These are phyloP conservation scores for Eruca vesicaria DNA, from an alignment of 441 rosid species.

Conservation along the genomic window DNA sequence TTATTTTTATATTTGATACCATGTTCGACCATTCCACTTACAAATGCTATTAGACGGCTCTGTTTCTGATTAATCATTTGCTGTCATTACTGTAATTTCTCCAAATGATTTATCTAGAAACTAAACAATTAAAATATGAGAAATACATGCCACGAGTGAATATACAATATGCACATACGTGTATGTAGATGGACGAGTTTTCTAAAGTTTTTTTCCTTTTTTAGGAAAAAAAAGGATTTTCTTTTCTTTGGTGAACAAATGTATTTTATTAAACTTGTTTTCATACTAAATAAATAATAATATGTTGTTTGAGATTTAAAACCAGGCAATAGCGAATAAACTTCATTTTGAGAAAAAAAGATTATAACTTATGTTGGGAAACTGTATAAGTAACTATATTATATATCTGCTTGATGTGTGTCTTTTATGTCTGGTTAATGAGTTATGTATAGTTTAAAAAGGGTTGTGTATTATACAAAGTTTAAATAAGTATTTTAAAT, in stretches of 20 bases:
- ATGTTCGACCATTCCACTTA: no score
- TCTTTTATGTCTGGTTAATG: not conserved
- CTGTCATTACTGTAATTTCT: slow-evolving; percentile 10
- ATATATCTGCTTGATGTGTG: not conserved
- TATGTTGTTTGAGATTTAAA: not conserved
- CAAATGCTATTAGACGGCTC: no score
- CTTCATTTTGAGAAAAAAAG: not conserved
- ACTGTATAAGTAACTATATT: not conserved
- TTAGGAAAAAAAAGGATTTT: no score
- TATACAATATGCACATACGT: not conserved
- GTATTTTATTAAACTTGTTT: not conserved
- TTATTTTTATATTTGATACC: no score
- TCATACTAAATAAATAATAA: not conserved
- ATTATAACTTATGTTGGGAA: not conserved
- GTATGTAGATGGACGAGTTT: not conserved
- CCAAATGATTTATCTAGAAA: not conserved
- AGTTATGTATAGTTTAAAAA: not conserved
- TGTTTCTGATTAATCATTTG: slow-evolving; percentile 9
- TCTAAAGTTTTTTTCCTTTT: not conserved
- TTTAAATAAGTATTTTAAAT: no score
- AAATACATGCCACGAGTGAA: not conserved
- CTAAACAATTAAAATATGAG: not conserved
- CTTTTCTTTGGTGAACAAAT: not conserved
- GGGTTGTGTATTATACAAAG: no score
- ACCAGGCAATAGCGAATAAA: not conserved